phyloP scores from a whole-genome alignment of 192 early-diverging fungal species.

The Coemansia sp. region DNA sequence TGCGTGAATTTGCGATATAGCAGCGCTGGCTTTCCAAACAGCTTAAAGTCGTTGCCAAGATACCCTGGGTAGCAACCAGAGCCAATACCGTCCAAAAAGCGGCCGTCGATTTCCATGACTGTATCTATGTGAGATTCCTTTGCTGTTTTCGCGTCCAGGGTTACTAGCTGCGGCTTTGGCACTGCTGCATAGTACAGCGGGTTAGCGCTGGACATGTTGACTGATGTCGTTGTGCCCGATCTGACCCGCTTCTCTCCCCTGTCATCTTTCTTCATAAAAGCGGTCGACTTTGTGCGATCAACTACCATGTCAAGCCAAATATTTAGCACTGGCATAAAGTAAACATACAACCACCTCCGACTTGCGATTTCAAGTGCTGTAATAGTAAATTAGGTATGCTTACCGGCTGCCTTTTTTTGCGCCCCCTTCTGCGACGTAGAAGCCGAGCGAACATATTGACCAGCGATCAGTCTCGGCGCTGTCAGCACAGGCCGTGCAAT shows the following conservation, averaged over 20 bases:
- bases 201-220: slow-evolving; percentile 37
- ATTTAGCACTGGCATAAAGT: not conserved
- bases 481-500: slow-evolving; percentile 16
- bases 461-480: not conserved
- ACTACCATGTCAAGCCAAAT: slow-evolving; percentile 7
- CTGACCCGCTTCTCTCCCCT: slow-evolving; percentile 12
- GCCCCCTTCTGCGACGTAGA: not conserved
- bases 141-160: slow-evolving; percentile 26
- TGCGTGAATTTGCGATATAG: slow-evolving; percentile 43
- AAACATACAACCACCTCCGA: not conserved
- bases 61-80: slow-evolving; percentile 28
- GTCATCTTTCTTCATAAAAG: slow-evolving; percentile 33
- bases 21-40: slow-evolving; percentile 45
- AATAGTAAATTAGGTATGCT: slow-evolving; percentile 13
- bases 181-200: slow-evolving; percentile 27
- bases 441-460: not conserved
- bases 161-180: slow-evolving; percentile 9
- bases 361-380: not conserved
- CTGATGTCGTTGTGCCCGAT: slow-evolving; percentile 34
- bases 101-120: slow-evolving; percentile 25
- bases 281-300: slow-evolving; percentile 44
- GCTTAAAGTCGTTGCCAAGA: slow-evolving; percentile 39
- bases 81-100: slow-evolving; percentile 33
- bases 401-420: not conserved
- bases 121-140: slow-evolving; percentile 16